Percentiles rank a stretch among this genome's conserved stretches.
Evolutionary conservation across 1,139 yeast species (phyloP).

Genomic region (Suhomyces kunorum): DNA sequence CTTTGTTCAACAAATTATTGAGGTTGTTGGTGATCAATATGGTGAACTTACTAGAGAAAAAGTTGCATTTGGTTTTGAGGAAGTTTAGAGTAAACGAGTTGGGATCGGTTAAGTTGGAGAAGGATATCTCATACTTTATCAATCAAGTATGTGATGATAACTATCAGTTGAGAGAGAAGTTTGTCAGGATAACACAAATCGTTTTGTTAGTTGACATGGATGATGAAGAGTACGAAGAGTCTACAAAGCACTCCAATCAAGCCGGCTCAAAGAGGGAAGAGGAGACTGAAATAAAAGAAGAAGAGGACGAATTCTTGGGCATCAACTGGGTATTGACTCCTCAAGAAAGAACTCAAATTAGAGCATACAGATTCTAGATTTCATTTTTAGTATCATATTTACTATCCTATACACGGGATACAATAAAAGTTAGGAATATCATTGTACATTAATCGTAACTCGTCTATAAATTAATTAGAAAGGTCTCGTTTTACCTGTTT

Average conservation of each 20-base stretch:
- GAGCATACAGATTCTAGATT: slow-evolving; percentile 41
- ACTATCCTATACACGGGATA: too few species aligned
- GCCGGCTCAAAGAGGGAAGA: slow-evolving; percentile 11
- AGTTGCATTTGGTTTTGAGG: slow-evolving; percentile 64
- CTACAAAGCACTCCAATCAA: slow-evolving; percentile 26
- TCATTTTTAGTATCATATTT: too few species aligned
- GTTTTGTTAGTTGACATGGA: slow-evolving; percentile 82
- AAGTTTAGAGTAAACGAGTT: slow-evolving; percentile 66
- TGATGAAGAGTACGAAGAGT: slow-evolving; percentile 64
- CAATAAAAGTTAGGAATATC: too few species aligned
- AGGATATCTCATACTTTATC: slow-evolving; percentile 75
- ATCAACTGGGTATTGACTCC: slow-evolving; percentile 83
- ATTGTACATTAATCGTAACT: slow-evolving; percentile 8
- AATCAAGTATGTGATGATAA: slow-evolving; percentile 61
- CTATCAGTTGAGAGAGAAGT: slow-evolving; percentile 75
- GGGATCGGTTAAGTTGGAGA: slow-evolving; percentile 82
- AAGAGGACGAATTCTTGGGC: slow-evolving; percentile 37
- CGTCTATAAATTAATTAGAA: slow-evolving; percentile 4
- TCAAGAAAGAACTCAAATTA: slow-evolving; percentile 64
- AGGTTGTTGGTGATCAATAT: slow-evolving; percentile 53
- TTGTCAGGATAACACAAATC: slow-evolving; percentile 79
- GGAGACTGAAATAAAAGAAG: slow-evolving; percentile 30
- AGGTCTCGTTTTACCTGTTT: not conserved
- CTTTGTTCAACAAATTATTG: slow-evolving; percentile 49
- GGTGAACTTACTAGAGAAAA: slow-evolving; percentile 60